Percentiles rank a stretch among this genome's conserved stretches.
Evolutionary conservation across 371 early-diverging fungal species (phyloP).

Genomic region (Mortierella sp.): DNA sequence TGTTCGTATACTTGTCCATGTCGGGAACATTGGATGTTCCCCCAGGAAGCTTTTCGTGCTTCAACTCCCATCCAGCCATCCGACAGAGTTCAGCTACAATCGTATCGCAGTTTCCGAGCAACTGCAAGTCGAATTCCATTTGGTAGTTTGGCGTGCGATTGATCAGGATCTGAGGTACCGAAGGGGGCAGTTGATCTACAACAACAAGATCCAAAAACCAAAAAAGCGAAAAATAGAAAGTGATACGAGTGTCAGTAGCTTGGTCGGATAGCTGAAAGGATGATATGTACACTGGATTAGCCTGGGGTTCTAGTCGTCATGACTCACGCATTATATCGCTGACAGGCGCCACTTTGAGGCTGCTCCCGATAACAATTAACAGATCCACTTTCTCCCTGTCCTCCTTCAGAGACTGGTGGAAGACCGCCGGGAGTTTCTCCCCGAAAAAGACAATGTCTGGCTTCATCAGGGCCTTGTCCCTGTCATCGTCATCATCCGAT

Average conservation of each 20-base stretch:
- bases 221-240: neutral
- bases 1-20: conserved; percentile 38
- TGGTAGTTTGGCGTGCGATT: conserved; percentile 88
- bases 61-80: conserved; percentile 80
- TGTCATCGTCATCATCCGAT: conserved; percentile 48
- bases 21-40: conserved; percentile 51
- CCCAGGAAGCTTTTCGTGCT: conserved; percentile 64
- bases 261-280: too few species aligned
- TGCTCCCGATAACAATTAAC: conserved; percentile 93
- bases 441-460: conserved; percentile 95
- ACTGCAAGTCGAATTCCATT: conserved; percentile 87
- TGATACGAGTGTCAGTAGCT: too few species aligned
- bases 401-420: conserved; percentile 74
- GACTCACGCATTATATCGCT: conserved; percentile 82
- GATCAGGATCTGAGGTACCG: conserved; percentile 91
- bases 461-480: conserved; percentile 51
- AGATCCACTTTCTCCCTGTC: conserved; percentile 74
- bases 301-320: too few species aligned
- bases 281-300: too few species aligned
- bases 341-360: conserved; percentile 94
- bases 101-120: conserved; percentile 88
- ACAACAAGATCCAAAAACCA: conserved; percentile 7
- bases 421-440: conserved; percentile 84
- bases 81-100: conserved; percentile 86
- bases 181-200: conserved; percentile 76